A percentile compares a stretch with the other conserved stretches of the same genome.
Evolutionary conservation across 495 filamentous ascomycete genomes (phyloP).

Genomic region (Darksidea phi): DNA sequence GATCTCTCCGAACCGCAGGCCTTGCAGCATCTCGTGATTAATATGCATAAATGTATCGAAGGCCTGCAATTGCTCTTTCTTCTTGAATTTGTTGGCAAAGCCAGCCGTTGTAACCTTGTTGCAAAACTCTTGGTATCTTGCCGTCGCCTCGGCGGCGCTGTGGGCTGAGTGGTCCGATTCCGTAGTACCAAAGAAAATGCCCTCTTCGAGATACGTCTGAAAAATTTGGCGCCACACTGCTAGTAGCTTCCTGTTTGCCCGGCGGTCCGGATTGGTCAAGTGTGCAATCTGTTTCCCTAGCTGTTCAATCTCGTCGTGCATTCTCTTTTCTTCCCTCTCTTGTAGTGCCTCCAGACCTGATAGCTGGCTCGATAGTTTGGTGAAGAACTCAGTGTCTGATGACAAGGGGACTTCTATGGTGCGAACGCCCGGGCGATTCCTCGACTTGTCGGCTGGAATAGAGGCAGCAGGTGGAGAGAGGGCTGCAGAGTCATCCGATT

Average conservation of each 20-base stretch:
- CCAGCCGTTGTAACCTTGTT: slow-evolving; percentile 44
- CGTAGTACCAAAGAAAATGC: slow-evolving; percentile 70
- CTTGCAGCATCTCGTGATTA: slow-evolving; percentile 63
- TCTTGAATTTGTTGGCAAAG: slow-evolving; percentile 57
- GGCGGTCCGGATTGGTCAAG: slow-evolving; percentile 57
- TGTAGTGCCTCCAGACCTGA: slow-evolving; percentile 60
- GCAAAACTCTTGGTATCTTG: slow-evolving; percentile 35
- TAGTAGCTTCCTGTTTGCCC: slow-evolving; percentile 58
- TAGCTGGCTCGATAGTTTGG: slow-evolving; percentile 61
- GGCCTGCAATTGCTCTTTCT: slow-evolving; percentile 54
- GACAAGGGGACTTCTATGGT: slow-evolving; percentile 64
- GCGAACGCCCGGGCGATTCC: slow-evolving; percentile 17
- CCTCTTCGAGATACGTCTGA: slow-evolving; percentile 63
- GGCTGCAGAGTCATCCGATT: slow-evolving; percentile 1
- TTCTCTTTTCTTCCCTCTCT: slow-evolving; percentile 52
- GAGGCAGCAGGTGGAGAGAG: not conserved
- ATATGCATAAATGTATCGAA: slow-evolving; percentile 62
- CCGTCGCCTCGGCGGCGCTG: slow-evolving; percentile 53
- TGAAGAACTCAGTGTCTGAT: slow-evolving; percentile 68
- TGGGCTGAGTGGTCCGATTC: slow-evolving; percentile 61
- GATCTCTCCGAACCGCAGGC: slow-evolving; percentile 71
- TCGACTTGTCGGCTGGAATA: too few relatives aligned
- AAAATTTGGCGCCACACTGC: slow-evolving; percentile 73
- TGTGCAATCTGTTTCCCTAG: slow-evolving; percentile 58
- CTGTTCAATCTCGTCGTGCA: slow-evolving; percentile 53